phyloP scores from a whole-genome alignment of 208 protist species.

The Acanthamoeba lenticulata region DNA sequence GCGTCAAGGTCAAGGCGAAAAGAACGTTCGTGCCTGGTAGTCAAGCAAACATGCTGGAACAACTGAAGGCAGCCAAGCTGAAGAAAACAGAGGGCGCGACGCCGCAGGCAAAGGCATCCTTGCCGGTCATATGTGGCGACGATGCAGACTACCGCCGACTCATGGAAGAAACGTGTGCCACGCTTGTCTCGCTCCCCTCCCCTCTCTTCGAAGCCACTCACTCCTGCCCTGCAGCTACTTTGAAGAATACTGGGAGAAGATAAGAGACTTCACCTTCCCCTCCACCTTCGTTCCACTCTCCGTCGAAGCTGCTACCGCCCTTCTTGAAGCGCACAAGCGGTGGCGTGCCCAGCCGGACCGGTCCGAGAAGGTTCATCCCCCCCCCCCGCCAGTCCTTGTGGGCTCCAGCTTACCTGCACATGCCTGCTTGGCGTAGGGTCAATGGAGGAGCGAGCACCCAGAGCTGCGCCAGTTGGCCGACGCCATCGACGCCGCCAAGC shows the following conservation, averaged over 20 bases:
- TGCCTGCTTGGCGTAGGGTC: neutral
- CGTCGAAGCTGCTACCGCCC: neutral
- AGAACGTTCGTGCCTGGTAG: too few species aligned
- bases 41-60: slow-evolving; percentile 8
- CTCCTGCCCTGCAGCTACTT: slow-evolving; percentile 60
- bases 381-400: too few species aligned
- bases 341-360: neutral
- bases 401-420: too few species aligned
- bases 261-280: slow-evolving; percentile 58
- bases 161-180: slow-evolving; percentile 21
- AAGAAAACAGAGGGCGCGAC: neutral
- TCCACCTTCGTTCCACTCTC: slow-evolving; percentile 57
- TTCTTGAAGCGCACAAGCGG: neutral
- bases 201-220: neutral
- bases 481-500: slow-evolving; percentile 6
- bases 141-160: slow-evolving; percentile 14
- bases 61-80: neutral
- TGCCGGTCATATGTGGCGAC: neutral
- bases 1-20: too few species aligned
- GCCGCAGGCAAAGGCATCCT: neutral
- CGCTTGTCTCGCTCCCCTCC: neutral
- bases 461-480: slow-evolving; percentile 5
- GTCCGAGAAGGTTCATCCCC: neutral
- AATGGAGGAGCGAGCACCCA: neutral
- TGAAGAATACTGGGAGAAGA: slow-evolving; percentile 70